Percentiles rank a stretch among this genome's conserved stretches.
Evolutionary conservation across 2,329 filamentous ascomycete genomes (phyloP).

Genomic region (Exophiala oligosperma): DNA sequence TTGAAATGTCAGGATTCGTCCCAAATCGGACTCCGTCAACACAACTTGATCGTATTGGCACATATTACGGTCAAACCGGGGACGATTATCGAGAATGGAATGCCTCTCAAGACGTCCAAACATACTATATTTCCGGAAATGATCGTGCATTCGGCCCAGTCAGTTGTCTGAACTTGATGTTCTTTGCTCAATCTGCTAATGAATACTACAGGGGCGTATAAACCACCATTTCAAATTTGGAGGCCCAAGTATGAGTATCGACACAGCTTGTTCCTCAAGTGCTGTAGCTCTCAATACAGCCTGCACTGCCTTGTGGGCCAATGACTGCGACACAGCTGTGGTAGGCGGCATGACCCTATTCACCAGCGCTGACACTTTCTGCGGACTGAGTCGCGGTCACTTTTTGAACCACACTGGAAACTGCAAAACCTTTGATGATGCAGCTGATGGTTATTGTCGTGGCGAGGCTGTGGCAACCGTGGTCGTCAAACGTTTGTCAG

Average conservation of each 20-base stretch:
- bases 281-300: conserved; percentile 65
- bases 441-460: conserved; percentile 33
- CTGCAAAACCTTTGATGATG: conserved; percentile 5
- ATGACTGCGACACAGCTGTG: conserved; percentile 72
- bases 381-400: conserved; percentile 36
- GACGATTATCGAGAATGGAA: conserved; percentile 31
- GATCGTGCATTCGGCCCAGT: conserved; percentile 29
- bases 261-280: conserved; percentile 74
- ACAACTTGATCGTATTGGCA: conserved; percentile 58
- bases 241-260: conserved; percentile 69
- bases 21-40: conserved; percentile 65
- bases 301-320: conserved; percentile 67
- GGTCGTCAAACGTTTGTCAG: conserved; percentile 25
- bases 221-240: conserved; percentile 75
- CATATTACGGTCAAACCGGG: conserved; percentile 56
- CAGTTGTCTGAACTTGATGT: neutral
- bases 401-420: conserved; percentile 46
- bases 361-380: conserved; percentile 48
- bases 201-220: conserved; percentile 54
- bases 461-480: conserved; percentile 30
- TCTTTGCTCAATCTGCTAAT: neutral
- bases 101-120: conserved; percentile 27
- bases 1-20: conserved; percentile 73
- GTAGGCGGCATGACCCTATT: conserved; percentile 71
- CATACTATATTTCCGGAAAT: conserved; percentile 30